Conservation (phyloP, 176 grass and related monocot species). For the Neostapfia colusana region DNA sequence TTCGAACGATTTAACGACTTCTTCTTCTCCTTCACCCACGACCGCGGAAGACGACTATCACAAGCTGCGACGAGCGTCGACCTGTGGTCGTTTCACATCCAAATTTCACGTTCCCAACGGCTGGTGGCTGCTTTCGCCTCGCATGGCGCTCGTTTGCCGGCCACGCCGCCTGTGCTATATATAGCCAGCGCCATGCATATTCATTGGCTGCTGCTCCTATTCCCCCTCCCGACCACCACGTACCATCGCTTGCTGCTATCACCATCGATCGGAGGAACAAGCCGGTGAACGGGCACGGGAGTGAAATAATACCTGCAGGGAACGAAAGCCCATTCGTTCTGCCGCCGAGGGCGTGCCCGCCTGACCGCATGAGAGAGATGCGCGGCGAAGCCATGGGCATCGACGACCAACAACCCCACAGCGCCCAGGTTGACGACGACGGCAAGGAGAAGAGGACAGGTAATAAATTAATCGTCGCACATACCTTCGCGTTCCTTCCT, state of each 20-base stretch:
- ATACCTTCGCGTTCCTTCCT: not conserved
- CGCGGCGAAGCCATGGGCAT: conserved; percentile 38
- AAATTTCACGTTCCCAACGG: too few species aligned
- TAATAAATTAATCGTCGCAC: not conserved
- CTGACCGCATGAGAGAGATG: not conserved
- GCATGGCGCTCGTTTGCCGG: not conserved
- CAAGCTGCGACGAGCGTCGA: conserved; percentile 1
- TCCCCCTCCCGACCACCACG: conserved; percentile 40
- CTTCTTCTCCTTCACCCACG: not conserved
- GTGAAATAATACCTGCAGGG: too few species aligned
- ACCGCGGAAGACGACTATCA: not conserved
- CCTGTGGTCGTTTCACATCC: not conserved
- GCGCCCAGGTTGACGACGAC: conserved; percentile 68
- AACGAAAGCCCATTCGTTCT: not conserved
- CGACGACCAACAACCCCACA: conserved; percentile 24
- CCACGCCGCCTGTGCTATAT: conserved; percentile 1
- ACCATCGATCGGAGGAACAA: not conserved
- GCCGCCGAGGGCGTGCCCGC: not conserved
- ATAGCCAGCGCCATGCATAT: conserved; percentile 2
- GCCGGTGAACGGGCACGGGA: not conserved
- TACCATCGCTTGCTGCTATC: not conserved
- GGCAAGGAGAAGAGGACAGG: conserved; percentile 66
- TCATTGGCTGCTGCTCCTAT: conserved; percentile 18
- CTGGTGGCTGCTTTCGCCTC: not conserved
- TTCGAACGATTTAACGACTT: too few species aligned